Evolutionary conservation across 495 filamentous ascomycete genomes (phyloP).

Genomic region (Oleoguttula mirabilis): DNA sequence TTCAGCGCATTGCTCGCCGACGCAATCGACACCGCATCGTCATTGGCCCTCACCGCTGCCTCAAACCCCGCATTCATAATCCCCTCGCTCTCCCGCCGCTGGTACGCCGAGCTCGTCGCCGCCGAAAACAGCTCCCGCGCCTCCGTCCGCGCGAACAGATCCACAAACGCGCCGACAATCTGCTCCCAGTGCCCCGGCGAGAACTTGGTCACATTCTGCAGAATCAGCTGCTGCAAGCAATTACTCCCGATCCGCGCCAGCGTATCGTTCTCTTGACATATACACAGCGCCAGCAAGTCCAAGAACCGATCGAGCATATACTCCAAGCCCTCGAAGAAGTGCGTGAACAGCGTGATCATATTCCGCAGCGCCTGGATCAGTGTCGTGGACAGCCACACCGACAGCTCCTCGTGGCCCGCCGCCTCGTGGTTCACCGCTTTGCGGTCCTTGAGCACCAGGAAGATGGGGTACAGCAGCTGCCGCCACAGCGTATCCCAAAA

Average conservation of each 20-base stretch:
- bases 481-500: constrained; percentile 99
- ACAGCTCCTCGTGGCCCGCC: constrained; percentile 88
- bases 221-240: constrained; percentile 87
- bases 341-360: constrained; percentile 96
- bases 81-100: constrained; percentile 6
- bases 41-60: neutral
- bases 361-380: constrained; percentile 98
- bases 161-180: constrained; percentile 88
- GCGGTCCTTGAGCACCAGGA: constrained; percentile 90
- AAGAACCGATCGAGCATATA: constrained; percentile 95
- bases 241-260: constrained; percentile 97
- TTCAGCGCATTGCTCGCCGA: constrained; percentile 26
- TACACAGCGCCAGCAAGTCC: constrained; percentile 85
- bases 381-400: constrained; percentile 97
- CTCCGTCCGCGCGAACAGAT: constrained; percentile 87
- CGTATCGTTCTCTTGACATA: constrained; percentile 98
- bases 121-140: constrained; percentile 90
- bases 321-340: constrained; percentile 90
- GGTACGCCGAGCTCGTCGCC: constrained; percentile 40
- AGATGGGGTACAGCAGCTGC: constrained; percentile 92
- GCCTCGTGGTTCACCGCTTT: constrained; percentile 55
- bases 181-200: constrained; percentile 76
- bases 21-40: neutral
- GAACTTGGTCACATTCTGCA: constrained; percentile 92
- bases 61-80: neutral